A percentile compares a stretch with the other conserved stretches of the same genome.
phyloP scores from a whole-genome alignment of 208 protist genomes.

The Trypanosoma melophagium region DNA sequence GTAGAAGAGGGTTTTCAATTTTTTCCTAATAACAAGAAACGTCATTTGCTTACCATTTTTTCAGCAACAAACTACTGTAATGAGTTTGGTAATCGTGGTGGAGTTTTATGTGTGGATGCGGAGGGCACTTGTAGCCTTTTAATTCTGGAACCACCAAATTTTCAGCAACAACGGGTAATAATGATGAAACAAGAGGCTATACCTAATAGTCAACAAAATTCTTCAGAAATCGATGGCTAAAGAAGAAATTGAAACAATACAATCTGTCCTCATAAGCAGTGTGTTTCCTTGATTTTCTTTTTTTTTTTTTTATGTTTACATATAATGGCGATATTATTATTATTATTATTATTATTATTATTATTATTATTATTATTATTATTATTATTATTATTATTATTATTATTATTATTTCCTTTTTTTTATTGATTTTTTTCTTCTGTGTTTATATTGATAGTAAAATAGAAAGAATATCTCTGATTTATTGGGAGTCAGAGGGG shows the following conservation, averaged over 20 bases:
- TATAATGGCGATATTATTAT: background rate
- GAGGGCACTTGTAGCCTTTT: constrained; percentile 95
- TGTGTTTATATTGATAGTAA: background rate
- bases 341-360: background rate
- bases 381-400: background rate
- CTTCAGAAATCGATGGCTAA: constrained; percentile 14
- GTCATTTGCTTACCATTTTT: constrained; percentile 99
- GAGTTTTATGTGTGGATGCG: constrained; percentile 97
- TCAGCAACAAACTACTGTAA: constrained; percentile 99
- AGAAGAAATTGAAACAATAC: background rate
- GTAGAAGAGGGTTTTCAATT: constrained; percentile 99
- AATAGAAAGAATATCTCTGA: constrained; percentile 10
- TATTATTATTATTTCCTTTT: background rate
- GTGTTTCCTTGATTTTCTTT: background rate
- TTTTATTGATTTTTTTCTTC: background rate
- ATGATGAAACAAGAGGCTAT: constrained; percentile 49
- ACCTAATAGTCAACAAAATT: constrained; percentile 16
- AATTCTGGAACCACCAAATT: constrained; percentile 85
- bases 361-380: no score
- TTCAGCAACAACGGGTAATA: constrained; percentile 74
- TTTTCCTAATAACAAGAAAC: constrained; percentile 94
- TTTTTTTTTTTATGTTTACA: background rate
- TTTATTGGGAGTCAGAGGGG: background rate
- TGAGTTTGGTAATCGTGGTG: constrained; percentile 99
- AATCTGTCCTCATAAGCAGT: background rate